These are phyloP conservation scores for Ceratobasidium sp. DNA, from an alignment of 1,284 basidiomycete species.

Conservation along the genomic window DNA sequence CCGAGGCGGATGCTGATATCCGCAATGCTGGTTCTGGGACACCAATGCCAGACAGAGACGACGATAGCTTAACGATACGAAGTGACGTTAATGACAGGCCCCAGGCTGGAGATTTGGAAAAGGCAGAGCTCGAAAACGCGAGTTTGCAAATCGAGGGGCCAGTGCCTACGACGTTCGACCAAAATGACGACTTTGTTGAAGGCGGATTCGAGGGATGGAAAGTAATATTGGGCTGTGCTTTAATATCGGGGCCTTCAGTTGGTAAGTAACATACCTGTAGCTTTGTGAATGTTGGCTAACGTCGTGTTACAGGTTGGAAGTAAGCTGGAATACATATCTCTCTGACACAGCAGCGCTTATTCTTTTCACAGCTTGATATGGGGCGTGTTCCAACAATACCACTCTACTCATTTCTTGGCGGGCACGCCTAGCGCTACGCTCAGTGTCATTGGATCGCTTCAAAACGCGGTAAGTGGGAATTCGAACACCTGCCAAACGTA, in stretches of 20 bases:
- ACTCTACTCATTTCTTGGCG: slow-evolving; percentile 43
- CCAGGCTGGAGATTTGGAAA: too few relatives aligned
- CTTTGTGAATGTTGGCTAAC: not conserved
- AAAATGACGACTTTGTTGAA: slow-evolving; percentile 16
- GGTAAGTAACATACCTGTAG: not conserved
- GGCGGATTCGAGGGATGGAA: slow-evolving; percentile 37
- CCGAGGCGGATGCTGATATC: too few relatives aligned
- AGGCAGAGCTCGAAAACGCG: too few relatives aligned
- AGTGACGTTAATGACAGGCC: too few relatives aligned
- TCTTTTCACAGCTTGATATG: slow-evolving; percentile 34
- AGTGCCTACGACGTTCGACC: too few relatives aligned
- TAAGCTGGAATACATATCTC: not conserved
- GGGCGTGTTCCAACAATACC: slow-evolving; percentile 47
- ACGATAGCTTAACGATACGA: too few relatives aligned
- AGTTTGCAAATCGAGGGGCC: too few relatives aligned
- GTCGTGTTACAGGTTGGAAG: slow-evolving; percentile 11
- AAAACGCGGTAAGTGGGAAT: slow-evolving; percentile 39
- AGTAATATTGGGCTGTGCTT: slow-evolving; percentile 25
- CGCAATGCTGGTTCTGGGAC: too few relatives aligned
- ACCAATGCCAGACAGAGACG: too few relatives aligned
- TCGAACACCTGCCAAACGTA: too few relatives aligned
- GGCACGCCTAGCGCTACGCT: slow-evolving; percentile 42
- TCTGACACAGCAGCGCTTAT: not conserved
- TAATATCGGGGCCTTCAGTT: slow-evolving; percentile 20
- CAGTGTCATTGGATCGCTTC: slow-evolving; percentile 43